Percentiles rank a stretch among this genome's conserved stretches.
Conservation (phyloP, 2,329 filamentous ascomycete species). For the Pseudogymnoascus destructans region DNA sequence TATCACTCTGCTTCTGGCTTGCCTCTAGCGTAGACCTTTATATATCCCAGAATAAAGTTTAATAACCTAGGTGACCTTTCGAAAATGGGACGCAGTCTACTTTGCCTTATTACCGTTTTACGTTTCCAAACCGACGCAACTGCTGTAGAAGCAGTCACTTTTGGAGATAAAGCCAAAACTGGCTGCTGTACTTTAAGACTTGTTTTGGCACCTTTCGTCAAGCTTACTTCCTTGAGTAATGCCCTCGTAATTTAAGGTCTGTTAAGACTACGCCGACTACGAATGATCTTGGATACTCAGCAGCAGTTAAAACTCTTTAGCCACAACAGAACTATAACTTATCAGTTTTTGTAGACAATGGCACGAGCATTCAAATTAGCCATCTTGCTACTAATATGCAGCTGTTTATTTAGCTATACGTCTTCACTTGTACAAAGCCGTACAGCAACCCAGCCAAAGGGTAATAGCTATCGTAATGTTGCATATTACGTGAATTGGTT, state of each 20-base stretch:
- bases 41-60: not conserved
- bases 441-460: not conserved
- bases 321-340: not conserved
- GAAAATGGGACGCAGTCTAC: not conserved
- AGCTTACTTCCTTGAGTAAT: not conserved
- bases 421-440: not conserved
- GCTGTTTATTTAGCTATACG: not conserved
- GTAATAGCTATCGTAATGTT: constrained; percentile 1
- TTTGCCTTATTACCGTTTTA: not conserved
- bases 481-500: constrained; percentile 25
- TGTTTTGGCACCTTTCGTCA: not conserved
- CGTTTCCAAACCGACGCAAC: not conserved
- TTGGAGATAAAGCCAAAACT: not conserved
- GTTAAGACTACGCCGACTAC: not conserved
- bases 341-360: too few relatives aligned
- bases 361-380: not conserved
- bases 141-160: not conserved
- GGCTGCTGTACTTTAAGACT: not conserved
- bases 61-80: not conserved
- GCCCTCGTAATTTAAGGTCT: not conserved
- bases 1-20: not conserved
- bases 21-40: not conserved
- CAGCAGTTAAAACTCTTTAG: not conserved
- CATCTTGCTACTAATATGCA: not conserved
- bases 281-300: not conserved